Percentiles rank a stretch among this genome's conserved stretches.
Conservation (phyloP, 1,284 basidiomycete genomes). For the Vanrija sp. region DNA sequence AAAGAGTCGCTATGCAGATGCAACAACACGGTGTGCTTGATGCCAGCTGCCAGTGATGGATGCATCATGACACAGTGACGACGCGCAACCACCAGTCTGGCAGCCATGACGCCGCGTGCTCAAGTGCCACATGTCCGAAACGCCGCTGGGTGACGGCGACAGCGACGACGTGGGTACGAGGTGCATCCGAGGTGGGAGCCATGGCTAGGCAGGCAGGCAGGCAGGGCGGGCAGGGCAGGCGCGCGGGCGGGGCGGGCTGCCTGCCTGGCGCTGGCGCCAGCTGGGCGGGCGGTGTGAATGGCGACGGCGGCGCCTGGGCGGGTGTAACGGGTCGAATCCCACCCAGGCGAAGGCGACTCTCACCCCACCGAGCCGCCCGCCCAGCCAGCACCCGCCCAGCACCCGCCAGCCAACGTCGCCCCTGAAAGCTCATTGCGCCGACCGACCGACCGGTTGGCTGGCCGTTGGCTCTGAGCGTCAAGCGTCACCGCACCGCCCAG, state of each 20-base stretch:
- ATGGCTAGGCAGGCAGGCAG: background rate
- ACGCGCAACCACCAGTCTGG: background rate
- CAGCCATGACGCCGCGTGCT: background rate
- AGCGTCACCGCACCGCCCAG: background rate
- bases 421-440: too few species aligned
- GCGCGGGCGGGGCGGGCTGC: background rate
- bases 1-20: background rate
- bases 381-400: too few species aligned
- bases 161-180: background rate
- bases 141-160: background rate
- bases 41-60: background rate
- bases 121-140: constrained; percentile 5
- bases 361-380: too few species aligned
- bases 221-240: background rate
- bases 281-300: too few species aligned
- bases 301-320: too few species aligned
- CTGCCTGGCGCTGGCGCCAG: background rate
- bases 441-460: too few species aligned
- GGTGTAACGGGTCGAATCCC: too few species aligned
- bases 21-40: too few species aligned
- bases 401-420: too few species aligned
- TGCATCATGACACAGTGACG: constrained; percentile 7
- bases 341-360: too few species aligned
- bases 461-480: too few species aligned
- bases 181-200: background rate